phyloP scores from a whole-genome alignment of 2,329 filamentous ascomycete genomes.

The Sporothrix protearum region DNA sequence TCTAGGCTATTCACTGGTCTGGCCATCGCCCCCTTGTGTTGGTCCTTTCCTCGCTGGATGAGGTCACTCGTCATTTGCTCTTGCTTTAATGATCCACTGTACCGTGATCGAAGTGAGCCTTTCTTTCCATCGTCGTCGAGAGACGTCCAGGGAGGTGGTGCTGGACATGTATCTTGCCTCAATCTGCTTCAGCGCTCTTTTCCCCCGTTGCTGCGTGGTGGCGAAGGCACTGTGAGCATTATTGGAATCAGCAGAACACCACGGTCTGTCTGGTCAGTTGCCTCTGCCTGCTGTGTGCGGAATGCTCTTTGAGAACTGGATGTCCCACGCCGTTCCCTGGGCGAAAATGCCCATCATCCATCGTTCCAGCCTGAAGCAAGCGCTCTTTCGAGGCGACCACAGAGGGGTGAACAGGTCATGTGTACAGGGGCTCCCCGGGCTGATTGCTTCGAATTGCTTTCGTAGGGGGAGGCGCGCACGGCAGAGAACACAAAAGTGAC shows the following conservation, averaged over 20 bases:
- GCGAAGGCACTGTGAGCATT: not conserved
- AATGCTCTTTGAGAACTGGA: not conserved
- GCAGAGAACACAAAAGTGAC: not conserved
- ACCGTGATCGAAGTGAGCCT: not conserved
- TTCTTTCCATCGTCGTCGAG: not conserved
- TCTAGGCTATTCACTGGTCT: not conserved
- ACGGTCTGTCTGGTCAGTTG: not conserved
- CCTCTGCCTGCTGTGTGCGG: not conserved
- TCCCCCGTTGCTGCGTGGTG: not conserved
- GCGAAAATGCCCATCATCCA: not conserved
- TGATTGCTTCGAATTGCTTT: not conserved
- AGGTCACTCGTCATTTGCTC: not conserved
- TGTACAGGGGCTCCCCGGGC: not conserved
- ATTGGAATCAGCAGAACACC: not conserved
- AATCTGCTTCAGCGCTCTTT: not conserved
- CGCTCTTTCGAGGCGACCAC: not conserved
- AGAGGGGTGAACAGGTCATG: slow-evolving; percentile 10
- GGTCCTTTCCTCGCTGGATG: slow-evolving; percentile 1
- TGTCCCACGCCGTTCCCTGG: not conserved
- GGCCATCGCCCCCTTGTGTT: not conserved
- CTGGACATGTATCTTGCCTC: not conserved
- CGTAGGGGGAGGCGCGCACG: not conserved
- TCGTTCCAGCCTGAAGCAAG: not conserved
- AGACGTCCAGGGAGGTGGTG: not conserved
- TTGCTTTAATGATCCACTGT: not conserved